Conservation (phyloP, 441 rosid species). For the Daphne laureola region DNA sequence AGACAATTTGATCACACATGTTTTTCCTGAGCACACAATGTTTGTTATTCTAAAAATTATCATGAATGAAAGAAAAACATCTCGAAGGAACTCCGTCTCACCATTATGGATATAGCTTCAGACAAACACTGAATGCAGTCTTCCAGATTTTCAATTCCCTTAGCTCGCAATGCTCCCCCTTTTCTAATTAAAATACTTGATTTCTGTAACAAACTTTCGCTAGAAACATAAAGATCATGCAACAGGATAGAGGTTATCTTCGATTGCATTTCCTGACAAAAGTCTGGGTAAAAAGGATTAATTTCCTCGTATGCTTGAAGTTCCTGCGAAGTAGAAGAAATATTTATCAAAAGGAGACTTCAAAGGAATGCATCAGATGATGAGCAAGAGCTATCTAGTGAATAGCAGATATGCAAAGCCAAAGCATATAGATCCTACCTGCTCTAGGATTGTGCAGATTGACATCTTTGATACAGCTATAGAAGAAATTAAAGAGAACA, state of each 20-base stretch:
- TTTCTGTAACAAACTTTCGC: slow-evolving; percentile 32
- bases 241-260: slow-evolving; percentile 51
- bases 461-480: slow-evolving; percentile 30
- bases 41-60: no score
- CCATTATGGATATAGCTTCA: slow-evolving; percentile 59
- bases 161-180: slow-evolving; percentile 46
- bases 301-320: slow-evolving; percentile 64
- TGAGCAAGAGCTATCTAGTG: not conserved
- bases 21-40: no score
- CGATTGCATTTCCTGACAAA: slow-evolving; percentile 46
- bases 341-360: slow-evolving; percentile 8
- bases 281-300: slow-evolving; percentile 33
- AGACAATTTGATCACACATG: no score
- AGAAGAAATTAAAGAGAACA: slow-evolving; percentile 51
- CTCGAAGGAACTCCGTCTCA: slow-evolving; percentile 19
- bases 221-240: slow-evolving; percentile 36
- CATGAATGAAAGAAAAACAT: no score
- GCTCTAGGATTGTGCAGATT: slow-evolving; percentile 62
- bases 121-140: slow-evolving; percentile 60
- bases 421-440: slow-evolving; percentile 43
- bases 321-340: slow-evolving; percentile 38
- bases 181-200: slow-evolving; percentile 60
- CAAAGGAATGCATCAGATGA: not conserved
- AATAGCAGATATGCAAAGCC: not conserved
- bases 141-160: slow-evolving; percentile 41